phyloP scores from a whole-genome alignment of 225 moss, liverwort and hornwort genomes.

The Marchantia paleacea region DNA sequence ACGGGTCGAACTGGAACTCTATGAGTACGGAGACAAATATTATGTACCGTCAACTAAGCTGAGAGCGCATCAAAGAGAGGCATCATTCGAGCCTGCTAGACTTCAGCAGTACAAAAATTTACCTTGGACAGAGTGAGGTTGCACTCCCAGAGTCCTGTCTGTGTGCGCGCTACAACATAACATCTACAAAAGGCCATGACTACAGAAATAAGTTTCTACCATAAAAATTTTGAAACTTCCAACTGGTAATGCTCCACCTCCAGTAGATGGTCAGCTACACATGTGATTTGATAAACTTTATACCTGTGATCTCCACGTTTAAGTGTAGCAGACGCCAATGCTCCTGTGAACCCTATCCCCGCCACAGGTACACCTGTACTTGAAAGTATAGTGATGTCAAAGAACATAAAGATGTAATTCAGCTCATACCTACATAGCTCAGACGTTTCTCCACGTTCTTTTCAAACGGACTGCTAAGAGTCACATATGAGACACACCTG shows the following conservation, averaged over 20 bases:
- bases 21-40: too few relatives aligned
- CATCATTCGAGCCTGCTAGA: neutral
- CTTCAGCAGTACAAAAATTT: neutral
- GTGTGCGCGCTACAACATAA: slow-evolving; percentile 76
- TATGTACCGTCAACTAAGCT: neutral
- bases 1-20: too few relatives aligned
- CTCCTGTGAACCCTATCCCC: slow-evolving; percentile 88
- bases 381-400: neutral
- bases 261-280: neutral
- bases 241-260: neutral
- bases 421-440: neutral
- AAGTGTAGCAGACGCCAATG: slow-evolving; percentile 66
- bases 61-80: neutral
- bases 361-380: slow-evolving; percentile 76
- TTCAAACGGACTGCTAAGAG: neutral
- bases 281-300: neutral
- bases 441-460: neutral
- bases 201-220: neutral
- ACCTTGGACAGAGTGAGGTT: slow-evolving; percentile 80
- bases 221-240: neutral
- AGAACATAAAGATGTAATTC: too few relatives aligned
- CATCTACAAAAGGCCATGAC: slow-evolving; percentile 46
- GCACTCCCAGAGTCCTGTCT: slow-evolving; percentile 62
- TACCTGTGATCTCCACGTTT: slow-evolving; percentile 97
- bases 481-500: neutral